Evolutionary conservation across 1,139 yeast genomes (phyloP), one percentile per base, ranked within the genome.

Genomic region (Debaryomycetaceae sp.): DNA sequence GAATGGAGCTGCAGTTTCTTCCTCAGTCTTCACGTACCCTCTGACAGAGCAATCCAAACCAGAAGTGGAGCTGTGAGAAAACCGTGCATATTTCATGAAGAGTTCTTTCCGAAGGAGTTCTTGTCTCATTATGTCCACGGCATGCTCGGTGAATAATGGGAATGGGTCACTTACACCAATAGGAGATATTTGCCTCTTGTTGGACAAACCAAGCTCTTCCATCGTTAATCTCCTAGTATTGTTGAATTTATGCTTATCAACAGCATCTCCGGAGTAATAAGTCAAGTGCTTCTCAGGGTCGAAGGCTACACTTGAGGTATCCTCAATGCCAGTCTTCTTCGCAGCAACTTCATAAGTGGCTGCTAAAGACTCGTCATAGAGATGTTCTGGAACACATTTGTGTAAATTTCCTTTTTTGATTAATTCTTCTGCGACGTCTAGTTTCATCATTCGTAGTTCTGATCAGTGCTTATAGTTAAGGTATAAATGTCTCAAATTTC

Each of bases 141-240:
- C 83, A 47, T 78, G 82, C 30, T 73, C 73, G 1, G 81, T 76
- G 54, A 78, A 78, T 26, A 78, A 61, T 3, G 80, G 80, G 56
- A 78, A 78, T 1, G 83, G 81, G 41, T 75, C 79, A 41, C 73
- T 63, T 11, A 75, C 82, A 7, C 80, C 82, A 51, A 75, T 65
- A 3, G 66, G 67, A 22, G 76, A 68, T 40, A 77, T 72, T 54
- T 70, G 75, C 39, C 63, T 56, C 28, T 59, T 56, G 42, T 52
- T 45, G 16, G 67, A 46, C 40, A 67, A 52, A 2, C 77, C 77
- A 41, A 75, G 59, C 47, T 75, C 78, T 37, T 61, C 70, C 70
- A 78, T 65, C 4, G 81, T 73, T 32, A 73, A 51, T 50, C 75
- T 63, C 44, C 70, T 61, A 11, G 77, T 71, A 36, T 51, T 50